These are phyloP conservation scores for Alternaria novae-zelandiae DNA, from an alignment of 2,329 filamentous ascomycete genomes.

Conservation along the genomic window DNA sequence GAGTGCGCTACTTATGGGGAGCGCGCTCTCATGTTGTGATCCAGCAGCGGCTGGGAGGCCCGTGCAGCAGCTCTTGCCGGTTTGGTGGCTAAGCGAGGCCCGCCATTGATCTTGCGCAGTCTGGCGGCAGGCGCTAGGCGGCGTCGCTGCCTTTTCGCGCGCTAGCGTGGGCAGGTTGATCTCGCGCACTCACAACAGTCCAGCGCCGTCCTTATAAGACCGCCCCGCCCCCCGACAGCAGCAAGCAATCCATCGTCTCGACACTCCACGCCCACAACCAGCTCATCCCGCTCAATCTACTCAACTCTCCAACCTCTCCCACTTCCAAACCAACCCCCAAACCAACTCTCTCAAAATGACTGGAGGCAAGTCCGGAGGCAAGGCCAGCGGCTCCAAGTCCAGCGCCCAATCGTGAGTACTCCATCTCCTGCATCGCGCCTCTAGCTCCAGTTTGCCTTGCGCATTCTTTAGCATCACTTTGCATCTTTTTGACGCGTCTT, in stretches of 20 bases:
- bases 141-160: constrained; percentile 29
- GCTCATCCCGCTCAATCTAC: constrained; percentile 22
- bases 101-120: constrained; percentile 33
- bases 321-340: constrained; percentile 43
- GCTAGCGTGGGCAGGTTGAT: constrained; percentile 46
- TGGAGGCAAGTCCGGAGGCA: constrained; percentile 99
- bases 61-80: constrained; percentile 38
- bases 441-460: constrained; percentile 2
- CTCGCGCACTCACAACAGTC: constrained; percentile 50
- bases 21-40: constrained; percentile 50
- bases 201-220: constrained; percentile 50
- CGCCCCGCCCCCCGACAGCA: constrained; percentile 45
- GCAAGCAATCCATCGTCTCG: constrained; percentile 51
- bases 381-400: constrained; percentile 95
- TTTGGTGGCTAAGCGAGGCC: constrained; percentile 31
- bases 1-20: constrained; percentile 52
- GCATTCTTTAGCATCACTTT: constrained; percentile 1
- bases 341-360: constrained; percentile 81
- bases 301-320: constrained; percentile 28
- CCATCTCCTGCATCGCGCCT: constrained; percentile 20
- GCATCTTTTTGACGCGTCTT: constrained; percentile 11
- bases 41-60: constrained; percentile 41
- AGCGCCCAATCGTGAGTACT: constrained; percentile 94
- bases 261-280: constrained; percentile 42
- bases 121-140: constrained; percentile 18